Evolutionary conservation across 1,139 yeast species (phyloP).

Genomic region (Torulaspora pretoriensis): DNA sequence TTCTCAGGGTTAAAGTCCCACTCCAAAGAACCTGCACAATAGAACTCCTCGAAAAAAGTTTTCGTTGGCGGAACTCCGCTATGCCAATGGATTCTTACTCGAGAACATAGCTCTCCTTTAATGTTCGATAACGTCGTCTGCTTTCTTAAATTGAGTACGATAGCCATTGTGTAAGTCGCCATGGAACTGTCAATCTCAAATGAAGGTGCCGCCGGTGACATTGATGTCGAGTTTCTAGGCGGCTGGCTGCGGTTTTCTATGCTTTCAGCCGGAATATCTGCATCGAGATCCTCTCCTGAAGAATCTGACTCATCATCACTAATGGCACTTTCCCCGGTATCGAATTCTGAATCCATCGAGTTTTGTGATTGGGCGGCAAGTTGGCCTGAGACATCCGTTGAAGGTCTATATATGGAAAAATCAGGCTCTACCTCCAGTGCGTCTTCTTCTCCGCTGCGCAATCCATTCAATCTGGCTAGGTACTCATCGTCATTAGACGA

Average conservation of each 20-base stretch:
- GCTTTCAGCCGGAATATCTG: neutral
- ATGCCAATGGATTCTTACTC: conserved; percentile 48
- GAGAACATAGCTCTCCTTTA: conserved; percentile 33
- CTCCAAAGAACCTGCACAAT: conserved; percentile 45
- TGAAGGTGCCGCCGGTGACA: conserved; percentile 15
- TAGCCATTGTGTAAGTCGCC: conserved; percentile 40
- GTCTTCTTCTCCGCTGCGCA: conserved; percentile 17
- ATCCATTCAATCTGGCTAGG: conserved; percentile 29
- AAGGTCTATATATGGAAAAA: conserved; percentile 4
- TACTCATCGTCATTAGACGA: conserved; percentile 35
- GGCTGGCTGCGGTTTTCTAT: neutral
- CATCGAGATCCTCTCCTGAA: conserved; percentile 4
- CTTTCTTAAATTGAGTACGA: conserved; percentile 30
- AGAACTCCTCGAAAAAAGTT: conserved; percentile 44
- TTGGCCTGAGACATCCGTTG: neutral
- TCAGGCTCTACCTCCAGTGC: conserved; percentile 9
- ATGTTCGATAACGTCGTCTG: conserved; percentile 30
- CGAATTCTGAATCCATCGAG: neutral
- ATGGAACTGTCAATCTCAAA: conserved; percentile 43
- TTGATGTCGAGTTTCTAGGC: conserved; percentile 1
- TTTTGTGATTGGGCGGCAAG: neutral
- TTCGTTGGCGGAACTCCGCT: conserved; percentile 48
- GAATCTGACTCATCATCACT: conserved; percentile 6
- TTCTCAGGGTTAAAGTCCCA: conserved; percentile 47
- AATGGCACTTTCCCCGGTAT: conserved; percentile 4